phyloP scores from a whole-genome alignment of 768 basidiomycete species.

The Kwoniella bestiolae region DNA sequence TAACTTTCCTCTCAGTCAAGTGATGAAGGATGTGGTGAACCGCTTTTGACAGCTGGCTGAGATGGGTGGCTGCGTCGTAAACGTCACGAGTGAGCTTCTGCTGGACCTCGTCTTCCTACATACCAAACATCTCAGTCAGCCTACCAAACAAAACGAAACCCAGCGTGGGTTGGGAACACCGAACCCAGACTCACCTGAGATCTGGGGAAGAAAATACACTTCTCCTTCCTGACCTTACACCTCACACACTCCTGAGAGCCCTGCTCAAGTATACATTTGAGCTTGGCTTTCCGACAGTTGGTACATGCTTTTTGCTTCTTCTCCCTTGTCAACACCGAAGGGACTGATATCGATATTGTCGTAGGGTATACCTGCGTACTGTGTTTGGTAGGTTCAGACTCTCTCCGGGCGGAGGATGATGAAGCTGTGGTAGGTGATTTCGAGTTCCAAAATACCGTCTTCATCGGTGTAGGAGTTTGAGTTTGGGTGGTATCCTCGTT shows the following conservation, averaged over 20 bases:
- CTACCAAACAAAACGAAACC: too few relatives aligned
- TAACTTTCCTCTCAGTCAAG: slow-evolving; percentile 23
- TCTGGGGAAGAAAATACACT: slow-evolving; percentile 41
- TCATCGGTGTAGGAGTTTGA: background rate
- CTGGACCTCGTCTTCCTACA: slow-evolving; percentile 48
- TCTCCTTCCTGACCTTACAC: slow-evolving; percentile 39
- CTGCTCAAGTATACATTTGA: slow-evolving; percentile 43
- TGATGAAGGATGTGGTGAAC: slow-evolving; percentile 42
- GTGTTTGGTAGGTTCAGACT: background rate
- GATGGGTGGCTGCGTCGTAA: slow-evolving; percentile 31
- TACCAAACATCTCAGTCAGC: background rate
- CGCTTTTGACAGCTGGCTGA: slow-evolving; percentile 34
- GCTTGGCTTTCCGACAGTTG: slow-evolving; percentile 43
- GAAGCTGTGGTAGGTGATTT: background rate
- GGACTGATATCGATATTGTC: slow-evolving; percentile 7
- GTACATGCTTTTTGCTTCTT: slow-evolving; percentile 52
- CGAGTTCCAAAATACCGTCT: background rate
- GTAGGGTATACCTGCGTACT: background rate
- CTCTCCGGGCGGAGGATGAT: background rate
- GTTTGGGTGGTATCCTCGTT: background rate
- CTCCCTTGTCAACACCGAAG: slow-evolving; percentile 37
- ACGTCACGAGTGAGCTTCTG: slow-evolving; percentile 37
- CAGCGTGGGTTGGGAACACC: too few relatives aligned
- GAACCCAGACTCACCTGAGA: slow-evolving; percentile 44
- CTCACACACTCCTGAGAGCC: slow-evolving; percentile 41